These are phyloP conservation scores for Pelargonium fulgidum DNA, from an alignment of 441 rosid genomes.

Conservation along the genomic window DNA sequence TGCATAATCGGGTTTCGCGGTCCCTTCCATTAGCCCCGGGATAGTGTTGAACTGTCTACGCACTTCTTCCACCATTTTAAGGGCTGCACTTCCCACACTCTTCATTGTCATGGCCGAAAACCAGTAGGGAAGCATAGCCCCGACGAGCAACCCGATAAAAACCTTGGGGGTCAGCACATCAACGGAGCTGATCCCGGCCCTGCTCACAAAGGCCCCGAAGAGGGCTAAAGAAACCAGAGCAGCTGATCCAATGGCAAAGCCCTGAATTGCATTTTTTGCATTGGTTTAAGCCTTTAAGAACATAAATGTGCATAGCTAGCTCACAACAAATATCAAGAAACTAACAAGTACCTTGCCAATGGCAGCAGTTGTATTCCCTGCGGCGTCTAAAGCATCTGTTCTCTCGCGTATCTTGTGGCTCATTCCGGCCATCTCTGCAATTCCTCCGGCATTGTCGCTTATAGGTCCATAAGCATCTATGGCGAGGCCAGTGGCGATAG, in stretches of 20 bases:
- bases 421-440: conserved; percentile 81
- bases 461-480: conserved; percentile 81
- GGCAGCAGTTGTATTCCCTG: conserved; percentile 77
- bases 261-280: conserved; percentile 24
- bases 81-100: conserved; percentile 68
- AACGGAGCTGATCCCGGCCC: conserved; percentile 47
- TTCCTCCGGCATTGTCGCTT: conserved; percentile 74
- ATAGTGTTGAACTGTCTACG: conserved; percentile 63
- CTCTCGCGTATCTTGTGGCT: conserved; percentile 62
- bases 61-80: conserved; percentile 73
- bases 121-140: conserved; percentile 74
- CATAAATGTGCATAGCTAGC: too few relatives aligned
- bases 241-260: conserved; percentile 67
- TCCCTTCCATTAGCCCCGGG: conserved; percentile 68
- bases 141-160: conserved; percentile 54
- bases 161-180: conserved; percentile 63
- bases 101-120: conserved; percentile 72
- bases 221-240: conserved; percentile 64
- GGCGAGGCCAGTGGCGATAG: conserved; percentile 61
- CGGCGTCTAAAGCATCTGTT: conserved; percentile 71
- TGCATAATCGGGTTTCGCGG: conserved; percentile 56
- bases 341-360: conserved; percentile 49
- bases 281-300: too few relatives aligned
- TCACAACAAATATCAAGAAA: too few relatives aligned
- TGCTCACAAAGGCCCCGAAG: conserved; percentile 63